phyloP scores from a whole-genome alignment of 148 eudicot species.

The Rhododendron ovatum region DNA sequence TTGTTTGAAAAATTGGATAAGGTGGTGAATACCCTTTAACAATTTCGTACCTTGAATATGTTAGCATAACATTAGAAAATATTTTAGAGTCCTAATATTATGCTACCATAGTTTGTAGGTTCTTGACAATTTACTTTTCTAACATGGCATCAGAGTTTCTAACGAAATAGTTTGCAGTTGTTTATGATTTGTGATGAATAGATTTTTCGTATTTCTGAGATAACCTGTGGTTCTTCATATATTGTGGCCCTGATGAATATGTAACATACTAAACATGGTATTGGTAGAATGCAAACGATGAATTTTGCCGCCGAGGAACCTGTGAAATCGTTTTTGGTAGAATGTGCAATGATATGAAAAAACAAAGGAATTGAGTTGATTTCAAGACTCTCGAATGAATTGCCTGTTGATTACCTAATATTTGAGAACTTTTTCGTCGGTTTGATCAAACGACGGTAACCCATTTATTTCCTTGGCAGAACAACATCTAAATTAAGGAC shows the following conservation, averaged over 20 bases:
- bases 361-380: not conserved
- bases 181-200: not conserved
- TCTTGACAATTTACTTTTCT: not conserved
- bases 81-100: not conserved
- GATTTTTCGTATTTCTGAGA: not conserved
- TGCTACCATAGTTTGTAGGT: not conserved
- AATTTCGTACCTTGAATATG: not conserved
- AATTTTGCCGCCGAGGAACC: not conserved
- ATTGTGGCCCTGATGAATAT: not conserved
- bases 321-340: not conserved
- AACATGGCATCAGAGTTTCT: not conserved
- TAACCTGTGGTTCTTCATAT: not conserved
- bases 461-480: not conserved
- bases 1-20: constrained; percentile 61
- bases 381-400: not conserved
- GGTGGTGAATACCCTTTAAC: constrained; percentile 30
- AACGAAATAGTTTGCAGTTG: not conserved
- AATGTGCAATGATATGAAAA: not conserved
- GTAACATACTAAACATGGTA: not conserved
- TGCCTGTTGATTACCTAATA: not conserved
- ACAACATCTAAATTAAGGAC: not conserved
- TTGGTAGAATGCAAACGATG: not conserved
- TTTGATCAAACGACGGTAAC: not conserved
- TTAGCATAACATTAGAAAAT: not conserved
- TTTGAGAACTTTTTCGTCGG: not conserved